Percentiles rank a stretch among this genome's conserved stretches.
Evolutionary conservation across 2,329 filamentous ascomycete species (phyloP).

Genomic region (Trematosphaeria pertusa): DNA sequence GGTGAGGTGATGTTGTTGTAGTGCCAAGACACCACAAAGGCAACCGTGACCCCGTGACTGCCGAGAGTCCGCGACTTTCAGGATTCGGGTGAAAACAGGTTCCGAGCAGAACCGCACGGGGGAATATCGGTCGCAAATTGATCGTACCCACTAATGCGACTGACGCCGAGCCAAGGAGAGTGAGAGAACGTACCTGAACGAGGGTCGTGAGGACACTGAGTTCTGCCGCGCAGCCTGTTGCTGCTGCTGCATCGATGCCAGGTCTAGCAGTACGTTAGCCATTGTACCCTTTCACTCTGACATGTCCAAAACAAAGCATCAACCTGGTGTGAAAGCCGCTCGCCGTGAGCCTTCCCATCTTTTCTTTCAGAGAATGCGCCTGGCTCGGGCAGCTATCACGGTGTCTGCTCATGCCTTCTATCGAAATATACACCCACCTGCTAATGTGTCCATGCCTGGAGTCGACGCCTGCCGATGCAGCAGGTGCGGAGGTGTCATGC

Average conservation of each 20-base stretch:
- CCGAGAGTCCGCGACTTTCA: too few species aligned
- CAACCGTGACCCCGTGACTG: constrained; percentile 27
- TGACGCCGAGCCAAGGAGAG: background rate
- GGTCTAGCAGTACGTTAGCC: constrained; percentile 40
- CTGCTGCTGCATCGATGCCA: constrained; percentile 56
- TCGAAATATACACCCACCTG: constrained; percentile 46
- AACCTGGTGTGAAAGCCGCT: too few species aligned
- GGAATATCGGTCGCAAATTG: too few species aligned
- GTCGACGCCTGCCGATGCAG: constrained; percentile 52
- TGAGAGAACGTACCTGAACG: constrained; percentile 42
- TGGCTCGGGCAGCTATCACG: too few species aligned
- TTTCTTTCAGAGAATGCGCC: too few species aligned
- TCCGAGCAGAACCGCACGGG: too few species aligned
- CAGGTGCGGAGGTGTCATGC: constrained; percentile 42
- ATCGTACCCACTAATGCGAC: too few species aligned
- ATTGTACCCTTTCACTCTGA: background rate
- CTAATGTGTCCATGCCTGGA: constrained; percentile 56
- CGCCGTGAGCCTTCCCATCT: background rate
- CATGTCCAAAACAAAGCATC: too few species aligned
- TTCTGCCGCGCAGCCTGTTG: constrained; percentile 51
- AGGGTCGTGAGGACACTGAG: constrained; percentile 40
- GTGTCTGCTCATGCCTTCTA: too few species aligned
- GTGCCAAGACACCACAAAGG: constrained; percentile 21
- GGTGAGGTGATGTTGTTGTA: constrained; percentile 11
- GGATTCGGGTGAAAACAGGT: too few species aligned